Conservation (phyloP, 2,329 filamentous ascomycete genomes). For the Cladosporium sp. region DNA sequence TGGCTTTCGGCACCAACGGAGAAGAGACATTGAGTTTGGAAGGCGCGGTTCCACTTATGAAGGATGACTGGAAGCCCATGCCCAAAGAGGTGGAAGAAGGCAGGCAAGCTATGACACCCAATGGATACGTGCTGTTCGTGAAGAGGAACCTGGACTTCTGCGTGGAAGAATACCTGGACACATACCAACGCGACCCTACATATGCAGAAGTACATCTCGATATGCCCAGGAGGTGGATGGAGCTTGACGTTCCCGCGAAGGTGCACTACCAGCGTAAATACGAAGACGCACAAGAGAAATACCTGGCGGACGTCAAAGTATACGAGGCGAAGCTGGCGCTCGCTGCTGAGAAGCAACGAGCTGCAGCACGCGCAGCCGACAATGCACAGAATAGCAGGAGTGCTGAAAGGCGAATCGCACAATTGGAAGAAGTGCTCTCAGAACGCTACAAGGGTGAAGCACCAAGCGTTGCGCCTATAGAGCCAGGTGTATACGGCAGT, state of each 20-base stretch:
- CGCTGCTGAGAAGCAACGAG: slow-evolving; percentile 30
- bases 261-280: slow-evolving; percentile 35
- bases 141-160: slow-evolving; percentile 26
- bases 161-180: slow-evolving; percentile 32
- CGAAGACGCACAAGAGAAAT: slow-evolving; percentile 33
- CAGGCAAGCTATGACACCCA: slow-evolving; percentile 26
- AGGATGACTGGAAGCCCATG: slow-evolving; percentile 29
- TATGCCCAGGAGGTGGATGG: slow-evolving; percentile 33
- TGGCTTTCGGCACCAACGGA: slow-evolving; percentile 35
- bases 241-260: slow-evolving; percentile 29
- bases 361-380: slow-evolving; percentile 28
- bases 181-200: slow-evolving; percentile 32
- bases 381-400: slow-evolving; percentile 27
- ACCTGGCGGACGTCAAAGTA: slow-evolving; percentile 33
- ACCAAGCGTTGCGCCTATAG: slow-evolving; percentile 29
- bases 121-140: slow-evolving; percentile 37
- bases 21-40: slow-evolving; percentile 25
- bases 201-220: slow-evolving; percentile 34
- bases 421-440: slow-evolving; percentile 35
- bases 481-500: slow-evolving; percentile 30
- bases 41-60: slow-evolving; percentile 30
- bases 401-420: slow-evolving; percentile 33
- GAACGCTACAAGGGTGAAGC: slow-evolving; percentile 32
- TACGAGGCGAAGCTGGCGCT: slow-evolving; percentile 35
- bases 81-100: slow-evolving; percentile 30